Evolutionary conservation across 495 filamentous ascomycete genomes (phyloP).

Genomic region (Talaromyces thailandensis): DNA sequence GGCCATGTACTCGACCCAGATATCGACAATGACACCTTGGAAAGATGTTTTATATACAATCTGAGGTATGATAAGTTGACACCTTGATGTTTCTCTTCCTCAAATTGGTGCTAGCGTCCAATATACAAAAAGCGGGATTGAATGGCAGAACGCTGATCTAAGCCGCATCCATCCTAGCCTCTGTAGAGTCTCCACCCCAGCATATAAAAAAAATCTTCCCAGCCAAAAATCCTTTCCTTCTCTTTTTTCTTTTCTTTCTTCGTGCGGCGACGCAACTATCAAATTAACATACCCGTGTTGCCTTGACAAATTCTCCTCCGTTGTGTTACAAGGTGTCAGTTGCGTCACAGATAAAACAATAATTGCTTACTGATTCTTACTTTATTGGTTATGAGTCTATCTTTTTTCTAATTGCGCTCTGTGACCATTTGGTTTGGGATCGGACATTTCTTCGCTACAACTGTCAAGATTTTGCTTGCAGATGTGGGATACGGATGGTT

Average conservation of each 20-base stretch:
- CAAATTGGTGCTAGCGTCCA: no score
- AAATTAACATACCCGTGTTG: constrained; percentile 41
- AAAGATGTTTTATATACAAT: no score
- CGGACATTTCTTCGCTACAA: constrained; percentile 24
- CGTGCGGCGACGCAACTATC: constrained; percentile 52
- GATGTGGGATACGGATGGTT: background rate
- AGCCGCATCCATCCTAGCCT: background rate
- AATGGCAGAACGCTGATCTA: background rate
- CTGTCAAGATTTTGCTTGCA: background rate
- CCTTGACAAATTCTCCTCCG: constrained; percentile 37
- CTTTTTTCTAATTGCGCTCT: constrained; percentile 23
- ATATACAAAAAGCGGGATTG: background rate
- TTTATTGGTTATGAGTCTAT: constrained; percentile 38
- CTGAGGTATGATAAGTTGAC: no score
- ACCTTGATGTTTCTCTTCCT: no score
- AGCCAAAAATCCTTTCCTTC: background rate
- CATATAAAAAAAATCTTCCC: background rate
- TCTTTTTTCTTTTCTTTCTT: constrained; percentile 29
- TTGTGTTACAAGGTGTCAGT: constrained; percentile 45
- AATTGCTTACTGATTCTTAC: constrained; percentile 52
- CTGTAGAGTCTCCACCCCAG: background rate
- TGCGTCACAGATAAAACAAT: constrained; percentile 47
- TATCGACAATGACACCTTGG: no score
- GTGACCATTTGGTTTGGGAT: constrained; percentile 45
- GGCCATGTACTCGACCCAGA: no score